Conservation (phyloP, 1,139 yeast genomes). For the Pichia sp. region DNA sequence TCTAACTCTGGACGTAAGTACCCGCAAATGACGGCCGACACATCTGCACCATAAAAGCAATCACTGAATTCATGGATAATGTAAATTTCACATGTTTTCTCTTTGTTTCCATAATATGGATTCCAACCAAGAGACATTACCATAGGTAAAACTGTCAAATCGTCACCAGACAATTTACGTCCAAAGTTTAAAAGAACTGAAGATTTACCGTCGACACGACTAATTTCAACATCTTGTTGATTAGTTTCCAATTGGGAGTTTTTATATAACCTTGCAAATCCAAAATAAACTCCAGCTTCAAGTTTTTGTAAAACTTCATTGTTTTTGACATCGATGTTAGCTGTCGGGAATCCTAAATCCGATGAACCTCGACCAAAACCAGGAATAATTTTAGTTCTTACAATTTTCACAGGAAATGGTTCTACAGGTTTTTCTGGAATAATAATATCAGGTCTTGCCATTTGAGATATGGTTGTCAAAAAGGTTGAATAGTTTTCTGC, state of each 20-base stretch:
- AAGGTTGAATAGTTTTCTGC: too few species aligned
- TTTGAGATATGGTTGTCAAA: constrained; percentile 1
- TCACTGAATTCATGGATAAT: constrained; percentile 61
- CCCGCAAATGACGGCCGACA: constrained; percentile 69
- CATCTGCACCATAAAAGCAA: constrained; percentile 75
- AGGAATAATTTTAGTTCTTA: constrained; percentile 51
- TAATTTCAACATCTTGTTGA: constrained; percentile 6
- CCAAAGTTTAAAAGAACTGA: constrained; percentile 59
- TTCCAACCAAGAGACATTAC: constrained; percentile 96
- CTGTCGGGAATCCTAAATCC: constrained; percentile 93
- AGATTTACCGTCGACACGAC: constrained; percentile 38
- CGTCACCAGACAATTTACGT: constrained; percentile 36
- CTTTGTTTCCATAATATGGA: constrained; percentile 77
- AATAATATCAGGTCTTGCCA: constrained; percentile 21
- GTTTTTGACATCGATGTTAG: constrained; percentile 67
- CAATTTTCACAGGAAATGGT: constrained; percentile 63
- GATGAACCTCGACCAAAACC: constrained; percentile 96
- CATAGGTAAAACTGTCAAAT: constrained; percentile 56
- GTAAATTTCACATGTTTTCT: constrained; percentile 82
- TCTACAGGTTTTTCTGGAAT: constrained; percentile 42
- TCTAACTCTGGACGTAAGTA: constrained; percentile 87
- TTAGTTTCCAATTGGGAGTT: constrained; percentile 4
- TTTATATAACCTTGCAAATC: constrained; percentile 49
- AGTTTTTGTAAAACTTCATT: constrained; percentile 37
- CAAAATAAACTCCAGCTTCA: constrained; percentile 86